phyloP scores from a whole-genome alignment of 352 stramenopile genomes.

The Globisporangium apiculatum region DNA sequence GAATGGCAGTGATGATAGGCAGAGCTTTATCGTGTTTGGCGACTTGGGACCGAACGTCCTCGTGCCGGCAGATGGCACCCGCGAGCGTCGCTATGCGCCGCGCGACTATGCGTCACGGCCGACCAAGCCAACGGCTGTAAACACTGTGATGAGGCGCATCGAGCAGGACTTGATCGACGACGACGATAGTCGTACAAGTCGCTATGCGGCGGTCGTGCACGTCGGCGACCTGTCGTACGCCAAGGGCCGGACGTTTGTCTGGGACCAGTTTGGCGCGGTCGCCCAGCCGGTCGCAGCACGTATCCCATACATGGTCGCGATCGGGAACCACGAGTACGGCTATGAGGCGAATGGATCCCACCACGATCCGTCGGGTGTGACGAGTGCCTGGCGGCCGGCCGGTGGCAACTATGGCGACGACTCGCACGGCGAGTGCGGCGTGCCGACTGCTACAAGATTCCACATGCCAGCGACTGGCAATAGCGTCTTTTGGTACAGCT shows the following conservation, averaged over 20 bases:
- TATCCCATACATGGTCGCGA: conserved; percentile 55
- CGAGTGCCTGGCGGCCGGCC: conserved; percentile 42
- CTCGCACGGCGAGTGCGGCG: conserved; percentile 66
- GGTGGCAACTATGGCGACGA: conserved; percentile 73
- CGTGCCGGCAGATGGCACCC: not conserved
- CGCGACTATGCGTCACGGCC: not conserved
- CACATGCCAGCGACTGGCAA: conserved; percentile 48
- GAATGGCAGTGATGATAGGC: not conserved
- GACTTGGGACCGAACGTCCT: conserved; percentile 20
- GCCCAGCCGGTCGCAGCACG: conserved; percentile 57
- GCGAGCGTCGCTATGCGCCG: not conserved
- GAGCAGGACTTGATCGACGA: not conserved
- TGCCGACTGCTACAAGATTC: conserved; percentile 73
- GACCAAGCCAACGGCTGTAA: not conserved
- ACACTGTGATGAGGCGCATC: not conserved
- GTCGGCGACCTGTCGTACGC: conserved; percentile 80
- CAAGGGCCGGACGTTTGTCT: conserved; percentile 45
- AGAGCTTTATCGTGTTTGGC: conserved; percentile 26
- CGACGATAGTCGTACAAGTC: conserved; percentile 5
- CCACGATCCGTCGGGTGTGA: conserved; percentile 40
- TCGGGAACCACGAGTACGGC: conserved; percentile 47
- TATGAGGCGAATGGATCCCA: conserved; percentile 29
- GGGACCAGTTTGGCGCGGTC: conserved; percentile 76
- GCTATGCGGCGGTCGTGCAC: conserved; percentile 57
- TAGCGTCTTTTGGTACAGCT: conserved; percentile 85